A percentile compares a stretch with the other conserved stretches of the same genome.
Conservation (phyloP, 1,284 basidiomycete genomes). For the Austroboletus niveus region DNA sequence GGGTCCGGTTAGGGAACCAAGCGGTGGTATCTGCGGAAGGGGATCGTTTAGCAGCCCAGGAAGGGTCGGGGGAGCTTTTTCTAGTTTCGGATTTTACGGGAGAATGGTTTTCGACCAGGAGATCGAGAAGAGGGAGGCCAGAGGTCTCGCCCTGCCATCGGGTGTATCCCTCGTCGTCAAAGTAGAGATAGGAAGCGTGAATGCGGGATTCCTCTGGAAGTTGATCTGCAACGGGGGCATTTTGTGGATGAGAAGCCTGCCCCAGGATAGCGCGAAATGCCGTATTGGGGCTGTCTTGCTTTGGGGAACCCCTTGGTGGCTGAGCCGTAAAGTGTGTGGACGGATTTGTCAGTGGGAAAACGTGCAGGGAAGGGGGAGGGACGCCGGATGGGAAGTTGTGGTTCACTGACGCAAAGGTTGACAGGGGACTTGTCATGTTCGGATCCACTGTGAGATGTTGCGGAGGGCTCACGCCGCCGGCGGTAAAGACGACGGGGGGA, state of each 20-base stretch:
- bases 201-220: conserved; percentile 59
- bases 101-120: conserved; percentile 63
- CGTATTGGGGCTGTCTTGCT: conserved; percentile 45
- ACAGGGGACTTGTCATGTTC: conserved; percentile 43
- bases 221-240: conserved; percentile 36
- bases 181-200: conserved; percentile 74
- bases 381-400: conserved; percentile 62
- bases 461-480: conserved; percentile 41
- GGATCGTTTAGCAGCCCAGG: conserved; percentile 28
- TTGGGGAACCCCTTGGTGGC: conserved; percentile 36
- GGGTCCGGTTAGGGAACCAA: conserved; percentile 80
- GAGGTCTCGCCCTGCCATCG: conserved; percentile 90
- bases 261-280: conserved; percentile 42
- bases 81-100: conserved; percentile 38
- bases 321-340: conserved; percentile 66
- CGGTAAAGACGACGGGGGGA: conserved; percentile 72
- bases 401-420: conserved; percentile 48
- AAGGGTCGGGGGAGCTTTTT: conserved; percentile 23
- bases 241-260: conserved; percentile 29
- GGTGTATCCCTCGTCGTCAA: conserved; percentile 80
- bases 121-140: conserved; percentile 80
- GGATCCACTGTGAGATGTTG: conserved; percentile 35
- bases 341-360: conserved; percentile 74
- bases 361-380: conserved; percentile 71
- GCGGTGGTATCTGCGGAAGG: conserved; percentile 35